Evolutionary conservation across 2,329 filamentous ascomycete genomes (phyloP).

Genomic region (Pseudogymnoascus sp.): DNA sequence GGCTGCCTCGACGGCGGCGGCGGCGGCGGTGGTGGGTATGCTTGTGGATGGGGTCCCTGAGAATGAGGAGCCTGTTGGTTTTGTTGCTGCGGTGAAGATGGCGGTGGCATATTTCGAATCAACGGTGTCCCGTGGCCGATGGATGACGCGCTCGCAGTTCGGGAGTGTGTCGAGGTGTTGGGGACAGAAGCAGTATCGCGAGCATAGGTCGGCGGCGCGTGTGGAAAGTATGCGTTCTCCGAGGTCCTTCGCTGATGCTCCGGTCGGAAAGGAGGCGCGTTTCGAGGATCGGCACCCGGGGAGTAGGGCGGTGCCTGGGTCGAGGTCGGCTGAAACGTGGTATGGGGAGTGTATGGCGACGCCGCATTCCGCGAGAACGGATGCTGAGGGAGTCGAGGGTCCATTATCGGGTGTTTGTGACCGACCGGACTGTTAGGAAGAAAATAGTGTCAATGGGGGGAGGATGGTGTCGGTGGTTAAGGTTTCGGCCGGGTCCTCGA

Average conservation of each 20-base stretch:
- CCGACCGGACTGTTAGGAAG: slow-evolving; percentile 1
- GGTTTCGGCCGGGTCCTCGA: neutral
- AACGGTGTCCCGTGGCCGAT: slow-evolving; percentile 26
- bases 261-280: slow-evolving; percentile 22
- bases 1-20: slow-evolving; percentile 33
- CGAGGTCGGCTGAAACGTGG: slow-evolving; percentile 25
- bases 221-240: slow-evolving; percentile 28
- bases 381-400: slow-evolving; percentile 28
- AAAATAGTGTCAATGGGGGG: slow-evolving; percentile 2
- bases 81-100: slow-evolving; percentile 42
- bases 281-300: slow-evolving; percentile 26
- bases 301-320: slow-evolving; percentile 24
- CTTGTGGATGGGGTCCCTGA: slow-evolving; percentile 30
- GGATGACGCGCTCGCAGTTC: slow-evolving; percentile 29
- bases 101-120: slow-evolving; percentile 39
- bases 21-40: slow-evolving; percentile 22
- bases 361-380: slow-evolving; percentile 28
- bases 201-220: slow-evolving; percentile 23
- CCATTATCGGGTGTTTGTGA: slow-evolving; percentile 23
- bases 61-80: slow-evolving; percentile 34
- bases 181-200: slow-evolving; percentile 25
- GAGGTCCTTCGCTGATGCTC: slow-evolving; percentile 30
- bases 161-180: slow-evolving; percentile 23
- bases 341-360: slow-evolving; percentile 26
- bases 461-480: neutral